These are phyloP conservation scores for Cymbopogon flexuosus DNA, from an alignment of 202 grass and related monocot genomes.

Conservation along the genomic window DNA sequence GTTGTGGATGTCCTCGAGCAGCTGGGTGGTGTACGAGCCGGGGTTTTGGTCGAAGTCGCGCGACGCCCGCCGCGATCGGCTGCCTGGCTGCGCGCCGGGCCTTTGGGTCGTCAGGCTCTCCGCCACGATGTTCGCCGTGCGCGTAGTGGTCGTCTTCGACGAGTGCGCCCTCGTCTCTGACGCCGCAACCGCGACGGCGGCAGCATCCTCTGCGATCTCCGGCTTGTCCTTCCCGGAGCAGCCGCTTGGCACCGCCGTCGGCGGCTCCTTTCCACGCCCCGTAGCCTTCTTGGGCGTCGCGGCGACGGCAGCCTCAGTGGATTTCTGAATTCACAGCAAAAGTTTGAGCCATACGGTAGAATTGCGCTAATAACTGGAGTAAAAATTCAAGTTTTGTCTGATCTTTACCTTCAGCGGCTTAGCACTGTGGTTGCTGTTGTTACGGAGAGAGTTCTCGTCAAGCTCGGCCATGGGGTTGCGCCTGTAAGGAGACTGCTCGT, in stretches of 20 bases:
- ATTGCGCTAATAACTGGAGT: background rate
- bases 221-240: background rate
- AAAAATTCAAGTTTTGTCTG: background rate
- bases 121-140: constrained; percentile 28
- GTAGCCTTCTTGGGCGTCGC: constrained; percentile 9
- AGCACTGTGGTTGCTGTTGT: constrained; percentile 13
- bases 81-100: constrained; percentile 22
- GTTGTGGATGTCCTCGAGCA: constrained; percentile 90
- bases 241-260: background rate
- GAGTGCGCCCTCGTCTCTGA: constrained; percentile 20
- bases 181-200: background rate
- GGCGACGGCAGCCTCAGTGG: constrained; percentile 13
- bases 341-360: background rate
- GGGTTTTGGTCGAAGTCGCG: constrained; percentile 69
- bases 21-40: constrained; percentile 54
- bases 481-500: constrained; percentile 71
- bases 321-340: constrained; percentile 8
- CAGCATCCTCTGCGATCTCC: background rate
- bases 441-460: constrained; percentile 58
- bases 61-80: constrained; percentile 51
- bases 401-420: constrained; percentile 37
- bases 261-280: constrained; percentile 15
- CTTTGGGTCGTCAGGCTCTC: constrained; percentile 37
- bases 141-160: constrained; percentile 34
- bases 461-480: constrained; percentile 85